Evolutionary conservation across 441 rosid genomes (phyloP).

Genomic region (Sinapis alba): DNA sequence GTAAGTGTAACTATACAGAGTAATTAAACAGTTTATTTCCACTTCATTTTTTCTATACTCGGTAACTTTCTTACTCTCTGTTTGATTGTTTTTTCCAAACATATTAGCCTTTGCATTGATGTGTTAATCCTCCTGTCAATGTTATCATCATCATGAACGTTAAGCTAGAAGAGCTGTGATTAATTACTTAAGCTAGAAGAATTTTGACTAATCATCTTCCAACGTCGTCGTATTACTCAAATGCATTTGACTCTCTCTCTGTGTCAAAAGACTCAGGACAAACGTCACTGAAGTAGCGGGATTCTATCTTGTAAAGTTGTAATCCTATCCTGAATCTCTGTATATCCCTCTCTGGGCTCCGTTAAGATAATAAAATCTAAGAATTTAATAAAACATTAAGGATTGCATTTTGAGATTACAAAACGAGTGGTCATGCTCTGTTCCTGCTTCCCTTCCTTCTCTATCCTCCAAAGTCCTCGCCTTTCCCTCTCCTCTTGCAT

Average conservation of each 20-base stretch:
- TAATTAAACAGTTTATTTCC: background rate
- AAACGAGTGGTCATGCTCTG: slow-evolving; percentile 37
- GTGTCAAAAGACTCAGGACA: background rate
- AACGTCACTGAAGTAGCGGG: background rate
- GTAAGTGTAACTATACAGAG: background rate
- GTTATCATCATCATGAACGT: background rate
- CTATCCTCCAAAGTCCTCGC: background rate
- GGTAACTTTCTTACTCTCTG: background rate
- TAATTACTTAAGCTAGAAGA: too few species aligned
- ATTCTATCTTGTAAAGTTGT: slow-evolving; percentile 6
- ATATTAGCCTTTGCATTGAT: background rate
- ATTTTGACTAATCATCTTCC: background rate
- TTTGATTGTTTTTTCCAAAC: too few species aligned
- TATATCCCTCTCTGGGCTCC: background rate
- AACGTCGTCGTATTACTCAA: slow-evolving; percentile 7
- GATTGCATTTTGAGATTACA: slow-evolving; percentile 24
- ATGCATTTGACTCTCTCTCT: background rate
- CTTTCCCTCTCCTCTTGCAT: slow-evolving; percentile 4
- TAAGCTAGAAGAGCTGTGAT: background rate
- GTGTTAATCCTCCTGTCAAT: background rate
- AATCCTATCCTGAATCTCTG: background rate
- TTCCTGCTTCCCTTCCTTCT: background rate
- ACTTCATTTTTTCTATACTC: background rate
- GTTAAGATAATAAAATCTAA: background rate
- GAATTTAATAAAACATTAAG: background rate